Evolutionary conservation across 805 yeast genomes (phyloP).

Genomic region (Blastobotrys americana): DNA sequence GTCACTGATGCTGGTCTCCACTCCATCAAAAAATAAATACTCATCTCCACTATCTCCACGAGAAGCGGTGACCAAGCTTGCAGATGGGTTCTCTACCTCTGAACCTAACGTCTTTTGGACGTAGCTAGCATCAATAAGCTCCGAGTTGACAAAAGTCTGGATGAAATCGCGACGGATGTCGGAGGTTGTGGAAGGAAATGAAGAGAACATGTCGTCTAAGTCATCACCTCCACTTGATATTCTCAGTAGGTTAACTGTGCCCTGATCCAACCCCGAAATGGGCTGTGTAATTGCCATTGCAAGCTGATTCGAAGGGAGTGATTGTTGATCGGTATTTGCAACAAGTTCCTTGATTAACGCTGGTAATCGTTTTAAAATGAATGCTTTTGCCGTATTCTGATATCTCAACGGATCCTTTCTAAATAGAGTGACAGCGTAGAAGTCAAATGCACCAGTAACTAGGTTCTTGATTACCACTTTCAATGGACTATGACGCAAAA

Average conservation of each 20-base stretch:
- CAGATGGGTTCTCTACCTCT: conserved; percentile 5
- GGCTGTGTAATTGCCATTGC: conserved; percentile 28
- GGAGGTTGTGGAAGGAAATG: conserved; percentile 39
- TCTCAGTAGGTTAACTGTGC: conserved; percentile 31
- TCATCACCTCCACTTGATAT: conserved; percentile 33
- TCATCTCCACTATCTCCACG: conserved; percentile 13
- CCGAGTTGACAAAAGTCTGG: conserved; percentile 38
- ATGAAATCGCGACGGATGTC: conserved; percentile 48
- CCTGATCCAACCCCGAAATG: conserved; percentile 31
- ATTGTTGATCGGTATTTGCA: conserved; percentile 10
- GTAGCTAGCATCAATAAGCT: conserved; percentile 36
- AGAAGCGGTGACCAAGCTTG: not conserved
- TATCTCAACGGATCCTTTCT: conserved; percentile 31
- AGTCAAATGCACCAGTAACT: conserved; percentile 40
- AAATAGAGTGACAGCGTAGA: conserved; percentile 35
- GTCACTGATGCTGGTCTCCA: conserved; percentile 30
- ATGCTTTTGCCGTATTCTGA: conserved; percentile 39
- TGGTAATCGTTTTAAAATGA: conserved; percentile 43
- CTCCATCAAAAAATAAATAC: conserved; percentile 8
- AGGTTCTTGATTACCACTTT: conserved; percentile 33
- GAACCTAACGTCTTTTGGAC: conserved; percentile 21
- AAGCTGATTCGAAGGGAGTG: conserved; percentile 2
- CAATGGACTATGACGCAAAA: conserved; percentile 5
- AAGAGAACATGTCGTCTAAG: conserved; percentile 46
- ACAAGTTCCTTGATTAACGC: conserved; percentile 34